These are phyloP conservation scores for Amaranthus hypochondriacus DNA, from an alignment of 148 eudicot species.

Conservation along the genomic window DNA sequence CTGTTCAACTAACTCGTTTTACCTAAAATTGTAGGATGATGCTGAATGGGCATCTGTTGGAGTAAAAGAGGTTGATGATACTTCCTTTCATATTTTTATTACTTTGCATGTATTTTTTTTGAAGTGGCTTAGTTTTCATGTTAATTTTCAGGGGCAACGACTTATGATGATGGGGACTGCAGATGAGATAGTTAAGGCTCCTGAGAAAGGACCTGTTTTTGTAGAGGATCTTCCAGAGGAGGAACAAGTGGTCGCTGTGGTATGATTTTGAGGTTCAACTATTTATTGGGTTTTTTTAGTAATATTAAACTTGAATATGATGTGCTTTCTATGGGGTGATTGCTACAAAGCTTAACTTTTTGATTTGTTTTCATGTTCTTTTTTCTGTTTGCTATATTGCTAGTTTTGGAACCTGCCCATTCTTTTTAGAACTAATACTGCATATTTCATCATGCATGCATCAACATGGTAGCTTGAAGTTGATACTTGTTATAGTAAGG, in stretches of 20 bases:
- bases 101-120: constrained; percentile 1
- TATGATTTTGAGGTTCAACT: constrained; percentile 29
- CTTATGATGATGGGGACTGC: constrained; percentile 99
- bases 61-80: constrained; percentile 70
- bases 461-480: not conserved
- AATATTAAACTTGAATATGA: not conserved
- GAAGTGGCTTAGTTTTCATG: constrained; percentile 7
- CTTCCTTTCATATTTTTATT: constrained; percentile 17
- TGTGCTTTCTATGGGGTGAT: not conserved
- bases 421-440: not conserved
- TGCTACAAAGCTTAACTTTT: not conserved
- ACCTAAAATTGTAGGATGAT: constrained; percentile 58
- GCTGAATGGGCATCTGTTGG: constrained; percentile 89
- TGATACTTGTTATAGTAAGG: not conserved
- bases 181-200: constrained; percentile 95
- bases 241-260: constrained; percentile 74
- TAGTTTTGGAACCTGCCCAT: not conserved
- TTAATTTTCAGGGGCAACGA: constrained; percentile 69
- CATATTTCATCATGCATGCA: not conserved
- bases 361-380: not conserved
- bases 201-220: constrained; percentile 89
- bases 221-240: constrained; percentile 97
- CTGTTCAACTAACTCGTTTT: constrained; percentile 11
- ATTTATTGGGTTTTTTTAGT: not conserved
- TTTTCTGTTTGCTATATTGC: not conserved